Conservation (phyloP, 2,329 filamentous ascomycete genomes). For the Dothideomycetidae sp. region DNA sequence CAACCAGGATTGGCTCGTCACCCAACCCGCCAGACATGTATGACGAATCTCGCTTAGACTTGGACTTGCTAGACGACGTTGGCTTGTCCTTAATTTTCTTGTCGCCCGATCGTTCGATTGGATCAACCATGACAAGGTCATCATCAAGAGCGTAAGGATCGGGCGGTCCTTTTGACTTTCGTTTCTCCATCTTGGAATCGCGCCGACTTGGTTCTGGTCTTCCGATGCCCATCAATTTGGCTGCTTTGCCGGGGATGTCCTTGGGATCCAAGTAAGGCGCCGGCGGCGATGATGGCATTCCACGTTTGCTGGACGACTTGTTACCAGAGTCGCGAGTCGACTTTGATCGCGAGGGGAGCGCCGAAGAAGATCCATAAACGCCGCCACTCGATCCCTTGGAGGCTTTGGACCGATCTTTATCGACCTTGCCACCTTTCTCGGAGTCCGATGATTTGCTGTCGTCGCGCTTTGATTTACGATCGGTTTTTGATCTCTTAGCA, state of each 20-base stretch:
- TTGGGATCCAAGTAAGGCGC: constrained; percentile 33
- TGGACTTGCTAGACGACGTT: constrained; percentile 23
- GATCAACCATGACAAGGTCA: constrained; percentile 42
- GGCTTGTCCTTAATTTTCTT: constrained; percentile 17
- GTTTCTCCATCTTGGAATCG: constrained; percentile 35
- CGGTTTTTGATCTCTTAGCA: constrained; percentile 2
- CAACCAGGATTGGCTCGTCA: constrained; percentile 29
- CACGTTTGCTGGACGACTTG: constrained; percentile 53
- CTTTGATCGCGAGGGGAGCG: constrained; percentile 39
- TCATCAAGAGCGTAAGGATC: constrained; percentile 51
- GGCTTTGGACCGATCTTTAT: constrained; percentile 35
- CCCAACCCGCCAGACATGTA: constrained; percentile 26
- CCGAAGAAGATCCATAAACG: constrained; percentile 41
- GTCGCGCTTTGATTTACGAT: constrained; percentile 7
- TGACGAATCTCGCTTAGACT: constrained; percentile 27
- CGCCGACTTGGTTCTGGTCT: constrained; percentile 27
- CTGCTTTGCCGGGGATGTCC: constrained; percentile 55
- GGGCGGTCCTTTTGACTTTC: constrained; percentile 37
- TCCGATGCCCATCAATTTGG: constrained; percentile 54
- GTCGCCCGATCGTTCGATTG: constrained; percentile 24
- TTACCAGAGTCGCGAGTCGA: constrained; percentile 50
- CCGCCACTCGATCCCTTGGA: constrained; percentile 43
- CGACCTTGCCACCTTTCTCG: constrained; percentile 12
- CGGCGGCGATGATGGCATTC: constrained; percentile 58
- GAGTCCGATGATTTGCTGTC: neutral